These are phyloP conservation scores for Globisporangium iwayamae DNA, from an alignment of 352 stramenopile species.

Conservation along the genomic window DNA sequence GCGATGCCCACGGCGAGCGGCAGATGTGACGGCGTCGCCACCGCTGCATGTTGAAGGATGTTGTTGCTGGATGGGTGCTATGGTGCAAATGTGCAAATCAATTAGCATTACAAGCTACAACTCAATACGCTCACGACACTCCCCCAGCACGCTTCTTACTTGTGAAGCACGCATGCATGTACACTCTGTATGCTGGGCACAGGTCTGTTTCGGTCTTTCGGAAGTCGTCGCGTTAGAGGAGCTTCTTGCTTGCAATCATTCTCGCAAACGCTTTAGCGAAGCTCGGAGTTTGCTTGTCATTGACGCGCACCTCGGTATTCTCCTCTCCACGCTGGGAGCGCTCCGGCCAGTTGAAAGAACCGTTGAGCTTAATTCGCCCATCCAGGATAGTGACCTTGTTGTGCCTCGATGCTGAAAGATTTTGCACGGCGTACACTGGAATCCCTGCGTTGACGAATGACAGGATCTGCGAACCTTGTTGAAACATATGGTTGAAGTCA, in stretches of 20 bases:
- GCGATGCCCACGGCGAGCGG: neutral
- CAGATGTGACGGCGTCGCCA: neutral
- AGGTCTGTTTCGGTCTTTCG: too few relatives aligned
- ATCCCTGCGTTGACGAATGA: neutral
- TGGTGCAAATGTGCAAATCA: neutral
- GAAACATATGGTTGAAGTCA: neutral
- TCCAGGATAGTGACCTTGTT: neutral
- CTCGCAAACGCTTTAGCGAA: neutral
- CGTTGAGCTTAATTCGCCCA: neutral
- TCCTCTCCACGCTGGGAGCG: neutral
- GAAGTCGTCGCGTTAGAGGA: neutral
- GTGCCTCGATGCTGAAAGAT: neutral
- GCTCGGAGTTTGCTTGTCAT: neutral
- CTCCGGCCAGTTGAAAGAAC: neutral
- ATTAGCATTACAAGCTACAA: neutral
- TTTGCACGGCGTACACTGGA: neutral
- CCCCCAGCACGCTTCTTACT: too few relatives aligned
- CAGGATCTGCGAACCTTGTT: neutral
- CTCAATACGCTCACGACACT: too few relatives aligned
- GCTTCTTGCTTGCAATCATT: neutral
- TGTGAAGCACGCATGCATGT: too few relatives aligned
- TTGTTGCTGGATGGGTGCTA: neutral
- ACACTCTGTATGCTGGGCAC: too few relatives aligned
- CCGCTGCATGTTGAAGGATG: neutral
- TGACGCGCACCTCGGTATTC: neutral